Conservation (phyloP, 2,329 filamentous ascomycete species). For the Curvularia sp. region DNA sequence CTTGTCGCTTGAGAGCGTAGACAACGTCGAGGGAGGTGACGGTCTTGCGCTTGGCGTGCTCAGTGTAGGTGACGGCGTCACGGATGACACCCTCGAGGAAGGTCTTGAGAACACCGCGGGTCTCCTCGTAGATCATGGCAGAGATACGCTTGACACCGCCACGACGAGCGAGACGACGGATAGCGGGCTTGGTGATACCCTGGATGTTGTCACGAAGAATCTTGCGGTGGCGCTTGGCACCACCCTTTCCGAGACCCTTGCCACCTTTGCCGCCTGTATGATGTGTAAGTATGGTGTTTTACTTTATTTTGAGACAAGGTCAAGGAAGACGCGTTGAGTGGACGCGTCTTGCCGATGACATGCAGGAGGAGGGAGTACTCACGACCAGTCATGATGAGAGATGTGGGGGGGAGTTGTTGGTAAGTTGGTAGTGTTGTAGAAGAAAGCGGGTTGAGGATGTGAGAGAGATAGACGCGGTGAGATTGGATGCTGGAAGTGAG, state of each 20-base stretch:
- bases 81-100: conserved; percentile 80
- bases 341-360: conserved; percentile 5
- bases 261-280: conserved; percentile 61
- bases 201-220: conserved; percentile 64
- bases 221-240: conserved; percentile 63
- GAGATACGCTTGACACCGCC: conserved; percentile 63
- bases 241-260: conserved; percentile 63
- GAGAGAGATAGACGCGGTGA: conserved; percentile 22
- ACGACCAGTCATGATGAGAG: conserved; percentile 55
- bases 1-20: conserved; percentile 70
- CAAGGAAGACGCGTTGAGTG: conserved; percentile 6
- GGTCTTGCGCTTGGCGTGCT: conserved; percentile 83
- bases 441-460: conserved; percentile 18
- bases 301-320: conserved; percentile 23
- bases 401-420: conserved; percentile 32
- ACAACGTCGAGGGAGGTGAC: conserved; percentile 73
- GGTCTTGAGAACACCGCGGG: conserved; percentile 77
- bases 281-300: conserved; percentile 43
- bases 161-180: conserved; percentile 63
- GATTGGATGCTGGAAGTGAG: conserved; percentile 28
- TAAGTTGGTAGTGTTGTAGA: conserved; percentile 9
- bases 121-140: conserved; percentile 79
- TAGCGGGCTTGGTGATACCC: conserved; percentile 63
- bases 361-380: conserved; percentile 39
- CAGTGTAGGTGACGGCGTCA: conserved; percentile 79